Conservation (phyloP, 768 basidiomycete genomes). For the Boletus rubescentipes region DNA sequence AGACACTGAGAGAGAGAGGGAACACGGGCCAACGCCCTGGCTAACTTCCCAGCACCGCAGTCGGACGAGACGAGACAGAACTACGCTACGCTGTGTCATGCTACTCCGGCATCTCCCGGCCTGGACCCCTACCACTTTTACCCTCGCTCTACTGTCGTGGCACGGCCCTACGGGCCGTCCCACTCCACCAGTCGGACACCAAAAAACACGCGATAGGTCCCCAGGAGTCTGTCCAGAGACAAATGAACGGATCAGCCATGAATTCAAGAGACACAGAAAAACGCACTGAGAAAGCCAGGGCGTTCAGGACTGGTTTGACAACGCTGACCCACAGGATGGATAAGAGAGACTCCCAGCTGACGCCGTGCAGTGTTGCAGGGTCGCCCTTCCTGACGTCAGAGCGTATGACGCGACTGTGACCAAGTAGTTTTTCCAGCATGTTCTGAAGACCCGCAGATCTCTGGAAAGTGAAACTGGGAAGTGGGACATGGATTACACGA, state of each 20-base stretch:
- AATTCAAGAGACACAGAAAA: neutral
- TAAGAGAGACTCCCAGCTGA: neutral
- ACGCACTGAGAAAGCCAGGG: constrained; percentile 3
- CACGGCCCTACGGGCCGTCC: too few relatives aligned
- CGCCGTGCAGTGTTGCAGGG: neutral
- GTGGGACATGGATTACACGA: constrained; percentile 3
- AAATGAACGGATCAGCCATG: neutral
- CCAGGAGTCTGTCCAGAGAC: neutral
- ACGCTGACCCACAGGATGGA: constrained; percentile 5
- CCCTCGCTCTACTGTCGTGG: too few relatives aligned
- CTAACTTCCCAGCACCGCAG: too few relatives aligned
- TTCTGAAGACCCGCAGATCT: neutral
- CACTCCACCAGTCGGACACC: neutral
- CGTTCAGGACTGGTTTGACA: constrained; percentile 2
- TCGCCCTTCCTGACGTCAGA: neutral
- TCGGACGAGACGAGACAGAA: too few relatives aligned
- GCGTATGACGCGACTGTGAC: neutral
- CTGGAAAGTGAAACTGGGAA: neutral
- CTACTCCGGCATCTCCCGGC: too few relatives aligned
- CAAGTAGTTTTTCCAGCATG: neutral
- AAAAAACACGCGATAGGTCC: neutral
- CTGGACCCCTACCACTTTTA: too few relatives aligned
- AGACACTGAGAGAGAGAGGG: too few relatives aligned
- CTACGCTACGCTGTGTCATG: too few relatives aligned
- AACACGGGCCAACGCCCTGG: too few relatives aligned